Evolutionary conservation across 2,329 filamentous ascomycete species (phyloP).

Genomic region (Phoma sp.): DNA sequence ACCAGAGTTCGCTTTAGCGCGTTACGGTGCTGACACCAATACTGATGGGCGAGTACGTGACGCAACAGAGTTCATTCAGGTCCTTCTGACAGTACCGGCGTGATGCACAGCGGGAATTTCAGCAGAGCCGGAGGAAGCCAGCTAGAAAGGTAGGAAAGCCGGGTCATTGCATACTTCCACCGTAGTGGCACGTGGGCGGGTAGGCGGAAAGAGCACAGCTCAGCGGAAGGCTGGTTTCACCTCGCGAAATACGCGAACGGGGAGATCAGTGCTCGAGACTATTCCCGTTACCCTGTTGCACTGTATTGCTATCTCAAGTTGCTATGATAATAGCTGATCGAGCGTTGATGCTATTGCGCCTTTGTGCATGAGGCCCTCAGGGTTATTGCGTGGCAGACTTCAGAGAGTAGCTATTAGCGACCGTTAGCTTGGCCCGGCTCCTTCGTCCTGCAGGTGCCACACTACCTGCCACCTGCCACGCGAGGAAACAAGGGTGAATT

Average conservation of each 20-base stretch:
- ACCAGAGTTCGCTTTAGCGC: constrained; percentile 19
- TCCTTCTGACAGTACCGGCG: constrained; percentile 5
- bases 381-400: not conserved
- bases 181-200: constrained; percentile 12
- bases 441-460: constrained; percentile 11
- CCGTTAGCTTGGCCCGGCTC: constrained; percentile 1
- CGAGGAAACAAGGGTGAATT: constrained; percentile 8
- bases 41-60: constrained; percentile 12
- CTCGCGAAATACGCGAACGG: not conserved
- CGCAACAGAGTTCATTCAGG: constrained; percentile 5
- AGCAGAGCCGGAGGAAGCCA: constrained; percentile 2
- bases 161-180: constrained; percentile 3
- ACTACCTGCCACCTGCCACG: not conserved
- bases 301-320: not conserved
- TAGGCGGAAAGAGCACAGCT: constrained; percentile 14
- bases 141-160: constrained; percentile 9
- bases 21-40: not conserved
- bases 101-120: not conserved
- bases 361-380: not conserved
- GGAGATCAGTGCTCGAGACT: not conserved
- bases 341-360: constrained; percentile 2
- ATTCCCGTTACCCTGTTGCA: not conserved
- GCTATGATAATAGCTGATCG: not conserved
- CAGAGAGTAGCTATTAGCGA: constrained; percentile 1
- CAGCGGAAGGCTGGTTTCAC: constrained; percentile 13